Base-by-base conservation (phyloP, 2,329 filamentous ascomycete genomes). In the Ustulina deusta region DNA sequence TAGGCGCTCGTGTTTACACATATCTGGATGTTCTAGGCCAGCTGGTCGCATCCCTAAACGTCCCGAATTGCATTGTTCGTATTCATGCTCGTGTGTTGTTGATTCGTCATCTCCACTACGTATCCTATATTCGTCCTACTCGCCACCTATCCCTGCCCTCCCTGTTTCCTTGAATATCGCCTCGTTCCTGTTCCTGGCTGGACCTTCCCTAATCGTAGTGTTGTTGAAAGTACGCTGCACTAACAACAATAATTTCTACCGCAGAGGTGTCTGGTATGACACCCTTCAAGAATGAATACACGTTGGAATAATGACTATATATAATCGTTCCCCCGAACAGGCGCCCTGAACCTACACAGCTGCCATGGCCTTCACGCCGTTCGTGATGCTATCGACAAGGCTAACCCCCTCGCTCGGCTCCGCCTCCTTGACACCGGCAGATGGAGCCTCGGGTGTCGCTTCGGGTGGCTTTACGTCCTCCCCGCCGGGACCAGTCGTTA, bases 321-420 rank as follows among this genome's bases (percentile, higher is more conserved):
- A 32, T 34, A 38, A 58, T 36, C 44, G 2, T 10, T 22, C 27
- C 44, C 6, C 42, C 7, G 7, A 55, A 46, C 17, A 34, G 6
- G 15, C 15, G 6, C 9, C n/a, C 49, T 62, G 29, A 38, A 29
- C 22, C 22, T 62, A 71, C 22, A 58, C 63, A 27, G 64, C 51
- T 13, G 62, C 65, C 63, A 74, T 64, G 22, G 70, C 63, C 69
- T 75, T 72, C 10, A 72, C 69, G 0, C 72, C 72, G 40, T 75
- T 71, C n/a, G 73, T 71, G 42, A 75, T 65, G 25, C 60, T 57
- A 25, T 69, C 69, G 6, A 74, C 60, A 6, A 70, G 40, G 40
- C 65, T 25, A 6, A 2, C 34, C 17, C 38, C 57, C n/a, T 57
- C 48, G 7, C 44, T 63, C 27, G 67, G 27, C 54, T 72, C 65